phyloP scores from a whole-genome alignment of 495 filamentous ascomycete species.

The Aspergillus egyptiacus region DNA sequence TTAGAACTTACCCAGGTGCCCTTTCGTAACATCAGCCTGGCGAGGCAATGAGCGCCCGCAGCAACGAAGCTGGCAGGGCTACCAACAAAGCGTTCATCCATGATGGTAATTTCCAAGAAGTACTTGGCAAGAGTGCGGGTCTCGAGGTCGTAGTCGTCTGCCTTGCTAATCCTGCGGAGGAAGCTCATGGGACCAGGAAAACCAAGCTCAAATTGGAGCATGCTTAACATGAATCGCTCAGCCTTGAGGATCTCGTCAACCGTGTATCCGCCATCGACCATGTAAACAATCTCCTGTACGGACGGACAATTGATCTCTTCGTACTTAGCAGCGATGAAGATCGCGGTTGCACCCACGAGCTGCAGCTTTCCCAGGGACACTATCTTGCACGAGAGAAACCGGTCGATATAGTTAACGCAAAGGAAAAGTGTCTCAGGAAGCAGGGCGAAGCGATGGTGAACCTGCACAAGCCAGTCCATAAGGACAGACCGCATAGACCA shows the following conservation, averaged over 20 bases:
- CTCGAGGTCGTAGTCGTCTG: slow-evolving; percentile 95
- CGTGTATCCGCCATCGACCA: slow-evolving; percentile 90
- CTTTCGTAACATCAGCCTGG: slow-evolving; percentile 82
- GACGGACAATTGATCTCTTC: slow-evolving; percentile 98
- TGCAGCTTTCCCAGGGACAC: slow-evolving; percentile 93
- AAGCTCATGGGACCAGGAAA: slow-evolving; percentile 99
- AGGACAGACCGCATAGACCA: slow-evolving; percentile 98
- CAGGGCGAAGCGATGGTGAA: slow-evolving; percentile 83
- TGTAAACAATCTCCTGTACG: slow-evolving; percentile 91
- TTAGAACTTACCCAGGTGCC: slow-evolving; percentile 74
- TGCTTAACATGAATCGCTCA: slow-evolving; percentile 94
- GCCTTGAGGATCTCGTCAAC: slow-evolving; percentile 93
- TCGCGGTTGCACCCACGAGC: slow-evolving; percentile 90
- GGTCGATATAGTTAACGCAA: slow-evolving; percentile 91
- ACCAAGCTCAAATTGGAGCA: slow-evolving; percentile 89
- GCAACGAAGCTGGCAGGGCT: slow-evolving; percentile 84
- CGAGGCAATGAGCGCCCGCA: slow-evolving; percentile 88
- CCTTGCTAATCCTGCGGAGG: slow-evolving; percentile 92
- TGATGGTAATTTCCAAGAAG: slow-evolving; percentile 91
- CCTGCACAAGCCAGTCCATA: slow-evolving; percentile 97
- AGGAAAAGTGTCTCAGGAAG: slow-evolving; percentile 94
- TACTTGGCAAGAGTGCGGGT: slow-evolving; percentile 96
- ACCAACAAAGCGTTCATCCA: slow-evolving; percentile 96
- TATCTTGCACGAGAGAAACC: slow-evolving; percentile 89
- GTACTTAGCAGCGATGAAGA: slow-evolving; percentile 95